Conservation (phyloP, 345 rosid species). For the Lepidium africanum region DNA sequence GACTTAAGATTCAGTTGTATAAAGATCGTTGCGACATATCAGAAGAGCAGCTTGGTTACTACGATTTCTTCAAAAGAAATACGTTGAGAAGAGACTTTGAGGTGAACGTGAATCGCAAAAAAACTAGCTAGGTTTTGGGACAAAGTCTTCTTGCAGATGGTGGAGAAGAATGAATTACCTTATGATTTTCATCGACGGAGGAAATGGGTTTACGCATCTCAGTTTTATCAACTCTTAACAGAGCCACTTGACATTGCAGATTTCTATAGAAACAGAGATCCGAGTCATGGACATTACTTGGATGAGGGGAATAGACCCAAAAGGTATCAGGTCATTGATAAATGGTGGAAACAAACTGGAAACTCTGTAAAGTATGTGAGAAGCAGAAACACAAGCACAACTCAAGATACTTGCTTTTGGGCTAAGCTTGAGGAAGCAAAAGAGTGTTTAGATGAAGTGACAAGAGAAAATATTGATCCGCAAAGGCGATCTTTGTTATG, state of each 20-base stretch:
- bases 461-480: slow-evolving; percentile 31
- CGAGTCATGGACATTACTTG: slow-evolving; percentile 44
- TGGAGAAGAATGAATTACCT: slow-evolving; percentile 58
- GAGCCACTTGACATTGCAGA: slow-evolving; percentile 75
- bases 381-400: slow-evolving; percentile 60
- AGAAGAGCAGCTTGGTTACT: slow-evolving; percentile 53
- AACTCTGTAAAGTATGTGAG: slow-evolving; percentile 13
- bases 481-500: slow-evolving; percentile 14
- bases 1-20: no score
- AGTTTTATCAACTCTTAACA: slow-evolving; percentile 57
- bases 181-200: slow-evolving; percentile 42
- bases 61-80: slow-evolving; percentile 59
- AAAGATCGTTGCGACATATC: no score
- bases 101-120: slow-evolving; percentile 49
- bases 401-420: slow-evolving; percentile 92
- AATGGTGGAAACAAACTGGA: slow-evolving; percentile 43
- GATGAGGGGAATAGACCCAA: slow-evolving; percentile 47
- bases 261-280: slow-evolving; percentile 39
- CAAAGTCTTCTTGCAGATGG: slow-evolving; percentile 38
- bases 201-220: slow-evolving; percentile 65
- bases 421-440: slow-evolving; percentile 74
- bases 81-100: slow-evolving; percentile 38
- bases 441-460: slow-evolving; percentile 39
- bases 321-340: slow-evolving; percentile 62
- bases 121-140: slow-evolving; percentile 71